Base-by-base conservation (phyloP, 2,329 filamentous ascomycete genomes). In the Diaporthe australafricana region DNA sequence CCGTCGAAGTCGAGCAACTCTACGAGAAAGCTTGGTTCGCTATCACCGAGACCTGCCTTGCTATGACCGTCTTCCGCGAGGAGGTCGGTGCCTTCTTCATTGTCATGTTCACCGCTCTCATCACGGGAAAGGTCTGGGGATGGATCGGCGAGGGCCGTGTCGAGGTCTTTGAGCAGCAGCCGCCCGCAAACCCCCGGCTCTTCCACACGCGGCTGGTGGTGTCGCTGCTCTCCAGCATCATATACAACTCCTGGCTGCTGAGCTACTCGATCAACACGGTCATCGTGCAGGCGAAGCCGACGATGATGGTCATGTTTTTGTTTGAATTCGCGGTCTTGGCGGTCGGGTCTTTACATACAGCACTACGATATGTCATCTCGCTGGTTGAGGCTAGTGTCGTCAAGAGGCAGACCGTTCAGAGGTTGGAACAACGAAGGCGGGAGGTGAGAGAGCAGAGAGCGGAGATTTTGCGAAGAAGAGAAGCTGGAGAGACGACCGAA, bases 251-350 rank as follows among this genome's bases (percentile, higher is more conserved):
- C 30, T 92, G 88, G 80, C 91, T 99, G 83, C 90, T 98, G 75
- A 88, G 88, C 62, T 98, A 98, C 81, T 92, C 93, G 72, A 87
- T 97, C 73, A 89, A 91, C 35, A 94, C 93, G 0, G 95, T 98
- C 40, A 91, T 98, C 63, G 91, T 93, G 71, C 92, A 97, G 79
- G 94, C 96, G 2, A 89, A 93, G n/a, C 95, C 96, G 0, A 96
- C 97, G 72, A 98, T 99, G 93, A 99, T 98, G 95, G 95, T 99
- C 74, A 98, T 99, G 95, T 99, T 99, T 79, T 91, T 97, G 7
- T 99, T 99, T 77, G 96, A 99, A 81, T 98, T 98, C 79, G 95
- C 96, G 47, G 91, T 99, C 53, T 84, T 98, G 73, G 88, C 91
- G 2, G 92, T 97, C 12, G 92, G 91, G 66, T 97, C 96, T 0